A percentile compares a stretch with the other conserved stretches of the same genome.
These are phyloP conservation scores for Cylindrodendrum hubeiense DNA, from an alignment of 2,329 filamentous ascomycete genomes.

Conservation along the genomic window DNA sequence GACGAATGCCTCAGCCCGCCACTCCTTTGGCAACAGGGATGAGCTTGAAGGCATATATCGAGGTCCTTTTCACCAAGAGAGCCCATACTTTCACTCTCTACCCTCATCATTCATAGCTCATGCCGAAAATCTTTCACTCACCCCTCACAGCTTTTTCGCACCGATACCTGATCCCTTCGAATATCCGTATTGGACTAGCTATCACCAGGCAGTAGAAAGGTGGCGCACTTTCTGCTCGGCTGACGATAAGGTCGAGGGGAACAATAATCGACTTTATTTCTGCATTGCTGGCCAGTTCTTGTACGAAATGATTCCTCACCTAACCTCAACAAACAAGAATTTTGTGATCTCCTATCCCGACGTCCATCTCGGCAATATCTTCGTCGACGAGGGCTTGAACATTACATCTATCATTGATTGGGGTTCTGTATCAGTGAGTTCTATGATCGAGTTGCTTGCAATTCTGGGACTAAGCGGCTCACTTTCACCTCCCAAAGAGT, in stretches of 20 bases:
- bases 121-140: slow-evolving; percentile 41
- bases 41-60: slow-evolving; percentile 37
- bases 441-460: slow-evolving; percentile 30
- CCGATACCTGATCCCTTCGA: slow-evolving; percentile 41
- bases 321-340: neutral
- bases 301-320: slow-evolving; percentile 42
- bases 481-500: too few species aligned
- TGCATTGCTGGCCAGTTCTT: slow-evolving; percentile 38
- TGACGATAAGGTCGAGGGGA: slow-evolving; percentile 32
- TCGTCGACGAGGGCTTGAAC: slow-evolving; percentile 41
- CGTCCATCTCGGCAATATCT: slow-evolving; percentile 42
- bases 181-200: slow-evolving; percentile 35
- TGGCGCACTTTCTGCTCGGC: slow-evolving; percentile 25
- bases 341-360: slow-evolving; percentile 39
- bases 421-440: slow-evolving; percentile 34
- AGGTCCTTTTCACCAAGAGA: slow-evolving; percentile 43
- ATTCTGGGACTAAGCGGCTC: slow-evolving; percentile 25
- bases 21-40: slow-evolving; percentile 41
- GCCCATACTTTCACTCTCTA: slow-evolving; percentile 42
- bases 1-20: slow-evolving; percentile 40
- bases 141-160: slow-evolving; percentile 45
- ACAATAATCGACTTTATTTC: slow-evolving; percentile 40
- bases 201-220: slow-evolving; percentile 9
- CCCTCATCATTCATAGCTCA: slow-evolving; percentile 39
- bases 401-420: slow-evolving; percentile 44